A percentile compares a stretch with the other conserved stretches of the same genome.
Evolutionary conservation across 768 basidiomycete genomes (phyloP).

Genomic region (Neoboletus magnificus): DNA sequence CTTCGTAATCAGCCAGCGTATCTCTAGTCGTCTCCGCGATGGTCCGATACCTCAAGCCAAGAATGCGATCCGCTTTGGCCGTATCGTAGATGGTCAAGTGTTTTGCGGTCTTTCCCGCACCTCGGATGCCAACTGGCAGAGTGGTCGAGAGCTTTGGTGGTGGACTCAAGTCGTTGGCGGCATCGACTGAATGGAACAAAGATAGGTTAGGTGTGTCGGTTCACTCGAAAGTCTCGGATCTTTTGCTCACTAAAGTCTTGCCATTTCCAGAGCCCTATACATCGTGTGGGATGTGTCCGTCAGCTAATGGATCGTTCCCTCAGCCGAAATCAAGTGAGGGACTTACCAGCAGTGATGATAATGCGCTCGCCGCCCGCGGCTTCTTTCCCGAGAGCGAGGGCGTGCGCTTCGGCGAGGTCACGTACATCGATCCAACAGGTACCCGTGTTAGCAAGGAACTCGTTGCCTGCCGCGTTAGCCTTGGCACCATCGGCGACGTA

Average conservation of each 20-base stretch:
- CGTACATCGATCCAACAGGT: constrained; percentile 49
- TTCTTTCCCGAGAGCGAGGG: constrained; percentile 46
- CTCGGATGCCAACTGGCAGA: constrained; percentile 35
- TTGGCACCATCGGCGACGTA: constrained; percentile 26
- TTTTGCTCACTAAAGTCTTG: constrained; percentile 29
- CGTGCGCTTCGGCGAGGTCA: constrained; percentile 54
- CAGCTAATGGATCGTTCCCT: not conserved
- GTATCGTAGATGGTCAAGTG: constrained; percentile 33
- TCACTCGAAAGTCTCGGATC: not conserved
- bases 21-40: constrained; percentile 41
- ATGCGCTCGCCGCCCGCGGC: constrained; percentile 57
- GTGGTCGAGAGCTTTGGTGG: constrained; percentile 27
- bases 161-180: constrained; percentile 34
- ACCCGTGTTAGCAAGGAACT: constrained; percentile 22
- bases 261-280: constrained; percentile 28
- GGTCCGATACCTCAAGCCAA: constrained; percentile 41
- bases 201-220: not conserved
- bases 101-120: constrained; percentile 26
- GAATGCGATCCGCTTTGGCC: constrained; percentile 37
- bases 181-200: constrained; percentile 30
- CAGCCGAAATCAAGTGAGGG: too few species aligned
- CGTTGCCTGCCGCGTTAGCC: constrained; percentile 21
- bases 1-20: constrained; percentile 41
- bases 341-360: constrained; percentile 40
- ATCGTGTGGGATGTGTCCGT: not conserved